These are phyloP conservation scores for Populus hybrid DNA, from an alignment of 441 rosid species.

Conservation along the genomic window DNA sequence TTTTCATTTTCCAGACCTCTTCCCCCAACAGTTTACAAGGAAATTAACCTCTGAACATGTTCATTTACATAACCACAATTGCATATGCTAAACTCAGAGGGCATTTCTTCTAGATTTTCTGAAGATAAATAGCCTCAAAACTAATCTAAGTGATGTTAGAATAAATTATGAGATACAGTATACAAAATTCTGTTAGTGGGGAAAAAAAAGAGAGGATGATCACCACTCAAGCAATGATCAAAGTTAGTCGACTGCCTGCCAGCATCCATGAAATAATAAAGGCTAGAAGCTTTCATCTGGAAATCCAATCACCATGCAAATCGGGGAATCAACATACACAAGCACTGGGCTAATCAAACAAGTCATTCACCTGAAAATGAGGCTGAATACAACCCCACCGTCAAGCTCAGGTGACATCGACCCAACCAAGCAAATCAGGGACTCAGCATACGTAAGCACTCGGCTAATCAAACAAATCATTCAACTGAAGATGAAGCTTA, in stretches of 20 bases:
- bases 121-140: background rate
- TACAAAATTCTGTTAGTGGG: constrained; percentile 26
- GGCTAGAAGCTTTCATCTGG: background rate
- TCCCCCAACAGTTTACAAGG: background rate
- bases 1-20: constrained; percentile 1
- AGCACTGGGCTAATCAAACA: background rate
- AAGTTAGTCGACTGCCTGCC: constrained; percentile 14
- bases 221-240: constrained; percentile 7
- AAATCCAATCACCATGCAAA: constrained; percentile 1
- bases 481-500: background rate
- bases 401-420: constrained; percentile 26
- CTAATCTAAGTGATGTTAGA: constrained; percentile 7
- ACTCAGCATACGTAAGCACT: background rate
- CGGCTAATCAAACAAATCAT: background rate
- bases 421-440: background rate
- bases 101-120: background rate
- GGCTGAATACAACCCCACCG: constrained; percentile 8
- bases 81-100: background rate
- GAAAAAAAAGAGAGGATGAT: background rate
- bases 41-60: background rate
- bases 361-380: background rate
- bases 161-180: constrained; percentile 4
- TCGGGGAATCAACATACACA: background rate
- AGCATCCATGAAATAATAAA: background rate
- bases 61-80: constrained; percentile 1